phyloP scores from a whole-genome alignment of 768 basidiomycete genomes.

The Podaxis sp. region DNA sequence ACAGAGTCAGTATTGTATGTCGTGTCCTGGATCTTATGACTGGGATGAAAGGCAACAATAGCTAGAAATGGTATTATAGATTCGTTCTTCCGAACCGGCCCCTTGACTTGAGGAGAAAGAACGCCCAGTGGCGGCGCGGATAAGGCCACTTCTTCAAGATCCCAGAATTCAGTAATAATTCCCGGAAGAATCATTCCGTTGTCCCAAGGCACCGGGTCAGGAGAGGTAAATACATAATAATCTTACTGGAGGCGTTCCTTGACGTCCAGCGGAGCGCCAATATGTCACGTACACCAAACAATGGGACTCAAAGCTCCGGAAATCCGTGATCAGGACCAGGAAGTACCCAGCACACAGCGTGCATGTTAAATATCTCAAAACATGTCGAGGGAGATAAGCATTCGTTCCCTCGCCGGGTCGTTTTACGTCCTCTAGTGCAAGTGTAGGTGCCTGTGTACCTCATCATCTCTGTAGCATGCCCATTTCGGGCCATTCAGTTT shows the following conservation, averaged over 20 bases:
- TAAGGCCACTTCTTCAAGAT: neutral
- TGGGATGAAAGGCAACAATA: neutral
- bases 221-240: neutral
- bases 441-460: neutral
- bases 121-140: too few species aligned
- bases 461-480: neutral
- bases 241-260: neutral
- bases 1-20: too few species aligned
- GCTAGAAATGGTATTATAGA: neutral
- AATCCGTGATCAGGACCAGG: neutral
- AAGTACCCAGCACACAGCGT: neutral
- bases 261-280: constrained; percentile 10
- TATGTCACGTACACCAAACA: neutral
- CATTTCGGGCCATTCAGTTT: neutral
- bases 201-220: neutral
- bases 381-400: neutral
- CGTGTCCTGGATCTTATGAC: too few species aligned
- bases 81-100: neutral
- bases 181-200: neutral
- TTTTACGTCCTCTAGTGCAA: neutral
- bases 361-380: neutral
- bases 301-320: neutral
- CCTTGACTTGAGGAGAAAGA: too few species aligned
- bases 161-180: neutral
- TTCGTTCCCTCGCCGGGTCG: neutral